Percentiles rank a stretch among this genome's conserved stretches.
Evolutionary conservation across 805 yeast genomes (phyloP).

Genomic region (Saccharomycopsis sp.): DNA sequence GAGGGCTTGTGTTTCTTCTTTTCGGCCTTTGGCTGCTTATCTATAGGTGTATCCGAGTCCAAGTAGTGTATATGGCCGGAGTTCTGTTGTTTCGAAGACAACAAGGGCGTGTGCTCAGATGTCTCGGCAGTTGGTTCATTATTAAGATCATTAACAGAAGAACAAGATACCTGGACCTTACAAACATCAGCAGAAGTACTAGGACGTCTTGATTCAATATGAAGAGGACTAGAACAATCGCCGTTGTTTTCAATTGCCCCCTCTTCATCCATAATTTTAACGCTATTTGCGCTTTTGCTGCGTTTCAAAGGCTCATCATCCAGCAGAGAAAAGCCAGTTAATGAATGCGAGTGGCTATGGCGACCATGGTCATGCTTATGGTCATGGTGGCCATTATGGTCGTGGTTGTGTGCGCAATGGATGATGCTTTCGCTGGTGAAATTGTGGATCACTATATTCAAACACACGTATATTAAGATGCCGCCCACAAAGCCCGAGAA

Average conservation of each 20-base stretch:
- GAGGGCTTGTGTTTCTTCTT: background rate
- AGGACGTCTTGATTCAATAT: background rate
- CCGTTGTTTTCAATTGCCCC: background rate
- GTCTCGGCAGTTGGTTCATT: background rate
- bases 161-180: background rate
- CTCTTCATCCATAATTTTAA: background rate
- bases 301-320: no score
- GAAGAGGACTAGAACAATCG: constrained; percentile 3
- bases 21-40: constrained; percentile 17
- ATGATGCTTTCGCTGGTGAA: constrained; percentile 76
- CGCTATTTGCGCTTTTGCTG: no score
- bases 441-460: constrained; percentile 65
- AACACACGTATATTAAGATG: constrained; percentile 45
- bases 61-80: background rate
- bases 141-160: background rate
- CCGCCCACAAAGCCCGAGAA: constrained; percentile 52
- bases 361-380: background rate
- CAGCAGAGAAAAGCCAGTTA: no score
- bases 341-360: background rate
- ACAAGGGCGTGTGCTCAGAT: background rate
- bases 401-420: constrained; percentile 69
- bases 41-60: background rate
- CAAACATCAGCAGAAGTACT: background rate
- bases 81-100: background rate
- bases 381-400: constrained; percentile 22